Base-by-base conservation (phyloP, 1,284 basidiomycete species). In the Ceratobasidium sp. region DNA sequence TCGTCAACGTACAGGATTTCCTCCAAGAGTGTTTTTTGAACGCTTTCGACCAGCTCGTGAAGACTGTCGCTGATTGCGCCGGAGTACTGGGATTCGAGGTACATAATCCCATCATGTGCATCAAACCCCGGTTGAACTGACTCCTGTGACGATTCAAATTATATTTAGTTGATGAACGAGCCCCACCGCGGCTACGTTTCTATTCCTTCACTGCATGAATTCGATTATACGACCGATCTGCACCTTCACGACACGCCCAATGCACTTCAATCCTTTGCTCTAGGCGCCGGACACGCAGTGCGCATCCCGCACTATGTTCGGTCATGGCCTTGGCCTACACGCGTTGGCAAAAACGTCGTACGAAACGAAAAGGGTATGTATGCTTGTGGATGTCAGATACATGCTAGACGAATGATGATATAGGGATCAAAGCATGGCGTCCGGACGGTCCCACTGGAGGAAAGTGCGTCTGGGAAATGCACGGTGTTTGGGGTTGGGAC, bases 401-500 rank as follows among this genome's bases (percentile, higher is more conserved):
- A 45, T 12, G 31, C 15, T 38, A 15, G 31, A 54, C 27, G 17
- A 35, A 35, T 50, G 12, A 27, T 47, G 20, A 22, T 38, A n/a
- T 15, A 53, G 62, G 50, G 7, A 20, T 57, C 29, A 52, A 52
- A 25, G 42, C 42, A 0, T 94, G 90, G 94, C 82, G 81, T 50
- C 76, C 77, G 0, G 86, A 91, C 74, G 91, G 91, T 0, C 89
- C 89, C 17, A 89, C 89, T 0, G 73, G 79, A 49, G 91, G 89
- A 15, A 77, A 82, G 70, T 98, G 95, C 76, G 75, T 95, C 0
- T 98, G 94, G 95, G 88, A 92, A 74, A 85, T 89, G 80, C 95
- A 98, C 74, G 94, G 92, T 13, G 93, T 98, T 0, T 99, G 96
- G 96, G 86, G 88, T 0, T 98, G 92, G 91, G 90, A 94, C 75